Base-by-base conservation (phyloP, 208 protist species). In the Endotrypanum monterogeii region DNA sequence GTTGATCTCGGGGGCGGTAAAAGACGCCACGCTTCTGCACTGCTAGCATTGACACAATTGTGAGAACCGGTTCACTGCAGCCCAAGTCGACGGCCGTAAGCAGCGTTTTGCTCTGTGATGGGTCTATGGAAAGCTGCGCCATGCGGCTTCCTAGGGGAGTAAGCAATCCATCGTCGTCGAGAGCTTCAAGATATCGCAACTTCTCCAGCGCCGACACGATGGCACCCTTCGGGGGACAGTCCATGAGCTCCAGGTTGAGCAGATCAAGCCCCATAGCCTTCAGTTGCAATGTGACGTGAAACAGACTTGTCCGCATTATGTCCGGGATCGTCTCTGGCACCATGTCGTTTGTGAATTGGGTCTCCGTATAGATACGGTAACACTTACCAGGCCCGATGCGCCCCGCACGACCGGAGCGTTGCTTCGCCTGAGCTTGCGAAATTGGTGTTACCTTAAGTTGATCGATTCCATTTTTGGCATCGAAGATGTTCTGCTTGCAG, bases 261-360 rank as follows among this genome's bases (percentile, higher is more conserved):
- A 99, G 86, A 85, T 99, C 98, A 56, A 99, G 98, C 63, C 99
- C 98, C 95, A 99, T 98, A 20, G 98, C 98, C 78, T 99, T 99
- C 23, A 99, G 86, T 71, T 94, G 97, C 60, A 99, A 90, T 30
- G 99, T 98, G 7, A 98, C 97, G 76, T 98, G 98, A 72, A 97
- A 98, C 51, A 99, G 85, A 82, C 99, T 99, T 1, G 99, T 96
- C 51, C 99, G 94, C 91, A 99, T 99, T 68, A 99, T 99, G 80
- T 99, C 99, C 35, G 99, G 99, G 30, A 99, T 91, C 4, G 92
- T 98, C 50, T 92, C 94, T 3, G 93, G 83, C 37, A 94, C 85
- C 98, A 99, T 98, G 75, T 99, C 98, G 54, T 94, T 89, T 18
- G 90, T 80, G 85, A 96, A 99, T 54, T 98, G 98, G 18, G 75